Percentiles rank a stretch among this genome's conserved stretches.
Evolutionary conservation across 179 eudicot genomes (phyloP).

Genomic region (Heliamphora pulchella): DNA sequence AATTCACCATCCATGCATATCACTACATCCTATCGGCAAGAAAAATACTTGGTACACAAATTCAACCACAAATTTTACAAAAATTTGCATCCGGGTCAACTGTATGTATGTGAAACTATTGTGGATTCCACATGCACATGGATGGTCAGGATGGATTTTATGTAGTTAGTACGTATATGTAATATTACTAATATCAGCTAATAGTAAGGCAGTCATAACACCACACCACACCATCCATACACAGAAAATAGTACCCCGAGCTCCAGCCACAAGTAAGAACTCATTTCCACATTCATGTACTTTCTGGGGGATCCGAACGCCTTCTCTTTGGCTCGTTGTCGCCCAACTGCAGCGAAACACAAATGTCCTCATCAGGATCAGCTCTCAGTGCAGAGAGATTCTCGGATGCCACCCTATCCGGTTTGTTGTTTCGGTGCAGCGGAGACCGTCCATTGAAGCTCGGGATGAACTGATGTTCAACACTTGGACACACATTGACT

Average conservation of each 20-base stretch:
- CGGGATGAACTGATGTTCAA: constrained; percentile 88
- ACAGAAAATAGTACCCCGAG: not conserved
- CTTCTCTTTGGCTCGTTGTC: constrained; percentile 81
- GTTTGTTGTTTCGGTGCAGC: constrained; percentile 37
- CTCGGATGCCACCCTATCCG: constrained; percentile 38
- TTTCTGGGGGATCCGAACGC: constrained; percentile 55
- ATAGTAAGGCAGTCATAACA: constrained; percentile 1
- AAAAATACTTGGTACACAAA: too few relatives aligned
- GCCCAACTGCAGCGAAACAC: constrained; percentile 77
- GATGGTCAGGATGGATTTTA: too few relatives aligned
- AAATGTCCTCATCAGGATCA: constrained; percentile 57
- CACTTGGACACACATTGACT: constrained; percentile 37
- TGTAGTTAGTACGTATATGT: too few relatives aligned
- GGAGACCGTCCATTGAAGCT: constrained; percentile 54
- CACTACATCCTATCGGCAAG: too few relatives aligned
- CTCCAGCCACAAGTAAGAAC: constrained; percentile 5
- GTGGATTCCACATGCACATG: too few relatives aligned
- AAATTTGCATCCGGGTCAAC: too few relatives aligned
- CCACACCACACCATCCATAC: constrained; percentile 6
- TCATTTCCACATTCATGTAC: constrained; percentile 29
- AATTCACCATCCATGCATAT: too few relatives aligned
- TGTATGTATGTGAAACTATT: too few relatives aligned
- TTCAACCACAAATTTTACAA: too few relatives aligned
- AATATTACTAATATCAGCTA: too few relatives aligned
- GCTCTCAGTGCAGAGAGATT: constrained; percentile 69